Evolutionary conservation across 2,329 filamentous ascomycete genomes (phyloP), one percentile per base, ranked within the genome.

Genomic region (Apiospora marii): DNA sequence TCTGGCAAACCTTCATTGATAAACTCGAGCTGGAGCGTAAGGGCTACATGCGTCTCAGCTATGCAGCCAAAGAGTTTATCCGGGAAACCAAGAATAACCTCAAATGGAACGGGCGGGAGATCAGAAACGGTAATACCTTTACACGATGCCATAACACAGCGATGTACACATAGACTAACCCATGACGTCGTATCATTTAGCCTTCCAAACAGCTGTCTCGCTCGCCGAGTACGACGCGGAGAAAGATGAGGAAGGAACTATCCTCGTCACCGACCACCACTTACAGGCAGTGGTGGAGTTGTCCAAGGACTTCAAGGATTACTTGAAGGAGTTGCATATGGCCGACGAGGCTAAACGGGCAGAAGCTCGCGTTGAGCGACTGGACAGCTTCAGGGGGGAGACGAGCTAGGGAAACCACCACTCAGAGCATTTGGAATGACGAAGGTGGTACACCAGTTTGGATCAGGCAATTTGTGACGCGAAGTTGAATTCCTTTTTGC

Each of bases 121-220:
- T 77, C 24, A 58, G 75, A 16, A 77, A 76, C 10, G 74, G 75
- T 76, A 74, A 72, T 61, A 69, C n/a, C 1, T 12, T 16, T 14
- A 2, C 4, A 7, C 16, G 4, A 16, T 7, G 5, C 16, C 22
- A 6, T 4, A 16, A 2, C 24, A 34, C 24, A 34, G 12, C 41
- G 67, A 16, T 24, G 27, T 24, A 41, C 5, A 46, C 22, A 14
- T 24, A n/a, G 22, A 30, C 74, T 74, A 73, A 75, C 27, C 24
- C 13, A 13, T 12, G 2, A 22, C 30, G 24, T 30, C 13, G 4
- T 58, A 7, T 30, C 24, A 13, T 1, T 7, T 12, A 77, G 75
- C 75, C 6, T 79, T 82, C 46, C 80, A 82, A 71, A 81, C 78
- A 0, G 81, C 80, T 0, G 79, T 82, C 0, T 78, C 80, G 0